Conservation (phyloP, 768 basidiomycete genomes). For the Leccinum boreale region DNA sequence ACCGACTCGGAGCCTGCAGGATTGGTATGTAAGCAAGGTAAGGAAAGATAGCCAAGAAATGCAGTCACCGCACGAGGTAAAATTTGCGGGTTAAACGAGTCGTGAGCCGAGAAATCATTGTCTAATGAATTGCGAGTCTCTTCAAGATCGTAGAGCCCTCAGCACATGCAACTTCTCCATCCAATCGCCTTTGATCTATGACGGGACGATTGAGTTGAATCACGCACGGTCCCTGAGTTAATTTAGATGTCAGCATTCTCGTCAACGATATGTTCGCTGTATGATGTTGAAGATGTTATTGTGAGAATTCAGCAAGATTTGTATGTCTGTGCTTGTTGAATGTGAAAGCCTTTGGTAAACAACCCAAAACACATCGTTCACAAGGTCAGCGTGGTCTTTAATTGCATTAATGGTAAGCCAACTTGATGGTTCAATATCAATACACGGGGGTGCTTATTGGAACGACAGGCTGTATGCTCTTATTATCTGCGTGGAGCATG, state of each 20-base stretch:
- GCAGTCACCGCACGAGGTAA: neutral
- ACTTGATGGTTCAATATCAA: neutral
- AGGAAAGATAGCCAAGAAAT: neutral
- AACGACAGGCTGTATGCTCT: constrained; percentile 50
- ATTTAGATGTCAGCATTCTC: too few species aligned
- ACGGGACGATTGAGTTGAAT: too few species aligned
- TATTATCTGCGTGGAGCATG: constrained; percentile 64
- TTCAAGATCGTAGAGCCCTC: neutral
- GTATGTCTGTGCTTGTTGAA: constrained; percentile 19
- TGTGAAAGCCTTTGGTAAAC: constrained; percentile 11
- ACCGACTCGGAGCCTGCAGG: neutral
- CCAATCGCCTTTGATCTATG: too few species aligned
- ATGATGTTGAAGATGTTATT: too few species aligned
- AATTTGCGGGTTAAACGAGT: too few species aligned
- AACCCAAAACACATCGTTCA: neutral
- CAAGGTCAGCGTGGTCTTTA: neutral
- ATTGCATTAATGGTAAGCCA: constrained; percentile 13
- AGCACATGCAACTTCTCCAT: neutral
- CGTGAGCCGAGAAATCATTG: too few species aligned
- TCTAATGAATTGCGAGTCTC: neutral
- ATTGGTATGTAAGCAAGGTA: neutral
- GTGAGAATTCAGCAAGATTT: neutral
- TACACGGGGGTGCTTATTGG: neutral
- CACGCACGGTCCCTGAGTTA: too few species aligned
- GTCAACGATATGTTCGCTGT: too few species aligned